These are phyloP conservation scores for Ophiostoma sp. DNA, from an alignment of 2,329 filamentous ascomycete genomes.

Conservation along the genomic window DNA sequence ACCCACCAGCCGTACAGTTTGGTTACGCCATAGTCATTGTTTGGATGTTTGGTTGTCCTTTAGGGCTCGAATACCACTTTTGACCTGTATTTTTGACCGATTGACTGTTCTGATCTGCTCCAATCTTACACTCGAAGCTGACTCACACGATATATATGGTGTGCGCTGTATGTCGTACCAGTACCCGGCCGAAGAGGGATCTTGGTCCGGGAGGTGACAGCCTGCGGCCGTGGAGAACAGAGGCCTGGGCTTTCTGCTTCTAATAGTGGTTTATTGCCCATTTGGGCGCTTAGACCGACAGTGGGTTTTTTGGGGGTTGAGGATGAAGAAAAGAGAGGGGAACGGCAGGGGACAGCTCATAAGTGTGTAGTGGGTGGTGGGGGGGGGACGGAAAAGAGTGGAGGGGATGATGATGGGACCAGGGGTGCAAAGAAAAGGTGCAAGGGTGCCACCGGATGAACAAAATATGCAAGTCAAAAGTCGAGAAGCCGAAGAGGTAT, in stretches of 20 bases:
- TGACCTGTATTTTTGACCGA: neutral
- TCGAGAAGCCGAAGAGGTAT: neutral
- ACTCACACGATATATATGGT: neutral
- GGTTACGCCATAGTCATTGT: neutral
- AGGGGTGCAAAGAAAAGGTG: neutral
- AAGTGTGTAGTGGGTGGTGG: neutral
- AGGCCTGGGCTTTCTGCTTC: neutral
- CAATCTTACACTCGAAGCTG: neutral
- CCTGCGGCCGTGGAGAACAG: neutral
- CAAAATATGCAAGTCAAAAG: neutral
- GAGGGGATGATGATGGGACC: neutral
- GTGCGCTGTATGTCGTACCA: neutral
- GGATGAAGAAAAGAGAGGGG: neutral
- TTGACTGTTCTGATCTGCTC: neutral
- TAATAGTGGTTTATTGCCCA: neutral
- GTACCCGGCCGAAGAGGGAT: neutral
- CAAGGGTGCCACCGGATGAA: neutral
- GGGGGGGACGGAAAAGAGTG: slow-evolving; percentile 9
- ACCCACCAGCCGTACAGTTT: neutral
- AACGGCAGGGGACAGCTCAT: neutral
- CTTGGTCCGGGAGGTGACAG: slow-evolving; percentile 8
- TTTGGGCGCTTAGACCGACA: slow-evolving; percentile 15
- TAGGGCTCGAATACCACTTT: neutral
- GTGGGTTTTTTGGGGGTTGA: neutral
- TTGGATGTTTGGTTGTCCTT: neutral